Evolutionary conservation across 768 basidiomycete genomes (phyloP), one percentile per base, ranked within the genome.

Genomic region (Inosperma sp.): DNA sequence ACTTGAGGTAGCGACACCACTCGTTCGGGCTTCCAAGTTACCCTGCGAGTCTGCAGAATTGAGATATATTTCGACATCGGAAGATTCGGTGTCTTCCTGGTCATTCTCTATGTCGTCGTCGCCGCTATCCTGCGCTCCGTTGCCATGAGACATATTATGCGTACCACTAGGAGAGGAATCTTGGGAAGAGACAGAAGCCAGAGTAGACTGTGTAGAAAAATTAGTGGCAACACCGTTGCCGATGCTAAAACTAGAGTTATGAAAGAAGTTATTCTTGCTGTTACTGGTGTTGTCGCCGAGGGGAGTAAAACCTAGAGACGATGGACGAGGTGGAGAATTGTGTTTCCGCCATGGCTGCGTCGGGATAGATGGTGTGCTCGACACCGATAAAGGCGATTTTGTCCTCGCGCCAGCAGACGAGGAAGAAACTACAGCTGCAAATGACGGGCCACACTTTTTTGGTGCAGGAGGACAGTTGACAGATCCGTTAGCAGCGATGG

Each of bases 41-140:
- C n/a, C n/a, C n/a, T 67, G 62, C 52, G 70, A 56, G 19, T 62
- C 64, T 36, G 67, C 63, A 39, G 62, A 60, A 43, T 63, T 62
- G 36, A 72, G 61, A 47, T 69, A 70, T 14, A 72, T 70, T 54
- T 72, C 71, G 31, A 72, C 62, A 21, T 65, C 68, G 14, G 60
- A 62, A 12, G 60, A 60, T 29, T 60, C 57, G 54, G 54, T 53
- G 44, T 60, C 60, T 42, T 61, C 58, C 30, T 39, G 52, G 14
- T 56, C 58, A 27, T 49, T 42, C 13, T 58, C 59, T 10, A 39
- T 37, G 27, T 41, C 47, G 34, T 56, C 48, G 35, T 26, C 49
- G 47, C 53, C 49, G 40, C 49, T 52, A 35, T 30, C 34, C 29
- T 17, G 25, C 17, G 34, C 16, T 19, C 23, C 29, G 40, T 33